These are phyloP conservation scores for sweet orange (Citrus sinensis) DNA, from an alignment of 345 rosid species.

Conservation along the genomic window DVS_A1.0 CM039164.1:17766501-17767000, in stretches of 20 bases:
- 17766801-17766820: conserved; percentile 97
- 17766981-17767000: conserved; percentile 38
- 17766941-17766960: conserved; percentile 99
- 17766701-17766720: not conserved
- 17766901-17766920: conserved; percentile 99
- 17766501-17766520: conserved; percentile 17
- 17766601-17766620: conserved; percentile 34
- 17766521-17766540: conserved; percentile 14
- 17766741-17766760: not conserved
- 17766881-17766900: conserved; percentile 97
- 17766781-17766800: not conserved
- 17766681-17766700: not conserved
- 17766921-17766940: conserved; percentile 99
- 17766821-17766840: conserved; percentile 95
- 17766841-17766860: conserved; percentile 86
- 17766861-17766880: conserved; percentile 96
- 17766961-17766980: conserved; percentile 61
- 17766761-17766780: conserved; percentile 8
- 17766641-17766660: not conserved
- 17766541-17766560: conserved; percentile 12
- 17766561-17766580: conserved; percentile 35
- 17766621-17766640: not conserved
- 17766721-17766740: not conserved
- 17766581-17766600: not conserved
- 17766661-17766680: not conserved